These are phyloP conservation scores for Artemisia annua DNA, from an alignment of 129 eudicot genomes.

Conservation along the genomic window DNA sequence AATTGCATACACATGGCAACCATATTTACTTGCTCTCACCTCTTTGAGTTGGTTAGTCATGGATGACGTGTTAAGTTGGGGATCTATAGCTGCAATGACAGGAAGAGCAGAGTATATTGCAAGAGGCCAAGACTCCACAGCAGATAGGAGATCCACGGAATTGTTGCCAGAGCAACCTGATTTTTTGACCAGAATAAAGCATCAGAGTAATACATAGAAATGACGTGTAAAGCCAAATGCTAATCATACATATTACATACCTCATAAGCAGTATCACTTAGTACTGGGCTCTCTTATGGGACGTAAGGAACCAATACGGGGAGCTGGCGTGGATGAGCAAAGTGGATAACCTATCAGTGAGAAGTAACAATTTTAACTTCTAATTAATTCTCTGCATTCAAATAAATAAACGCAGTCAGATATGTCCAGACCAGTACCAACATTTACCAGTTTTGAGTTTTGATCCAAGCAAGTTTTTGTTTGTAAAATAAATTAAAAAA, in stretches of 20 bases:
- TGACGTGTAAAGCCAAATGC: constrained; percentile 15
- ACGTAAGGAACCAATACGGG: constrained; percentile 91
- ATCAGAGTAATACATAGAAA: constrained; percentile 1
- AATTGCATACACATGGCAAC: constrained; percentile 2
- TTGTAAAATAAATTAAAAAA: too few species aligned
- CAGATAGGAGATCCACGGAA: constrained; percentile 77
- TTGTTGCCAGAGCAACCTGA: constrained; percentile 94
- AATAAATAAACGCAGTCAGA: too few species aligned
- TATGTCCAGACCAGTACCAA: too few species aligned
- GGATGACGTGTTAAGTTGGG: constrained; percentile 89
- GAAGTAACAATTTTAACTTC: constrained; percentile 24
- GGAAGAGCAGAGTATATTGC: constrained; percentile 68
- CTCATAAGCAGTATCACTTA: constrained; percentile 98
- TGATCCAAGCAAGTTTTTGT: too few species aligned
- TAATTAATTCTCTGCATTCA: too few species aligned
- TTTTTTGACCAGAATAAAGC: constrained; percentile 1
- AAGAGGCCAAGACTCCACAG: constrained; percentile 93
- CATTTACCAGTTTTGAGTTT: too few species aligned
- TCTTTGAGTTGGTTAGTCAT: constrained; percentile 83
- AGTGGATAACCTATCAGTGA: constrained; percentile 94
- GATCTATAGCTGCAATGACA: constrained; percentile 80
- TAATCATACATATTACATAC: constrained; percentile 30
- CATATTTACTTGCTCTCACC: constrained; percentile 36
- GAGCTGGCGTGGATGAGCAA: constrained; percentile 99
- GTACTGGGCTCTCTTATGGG: constrained; percentile 89